Percentiles rank a stretch among this genome's conserved stretches.
Evolutionary conservation across 2,329 filamentous ascomycete species (phyloP).

Genomic region (Trichoderma atrobrunneum): DNA sequence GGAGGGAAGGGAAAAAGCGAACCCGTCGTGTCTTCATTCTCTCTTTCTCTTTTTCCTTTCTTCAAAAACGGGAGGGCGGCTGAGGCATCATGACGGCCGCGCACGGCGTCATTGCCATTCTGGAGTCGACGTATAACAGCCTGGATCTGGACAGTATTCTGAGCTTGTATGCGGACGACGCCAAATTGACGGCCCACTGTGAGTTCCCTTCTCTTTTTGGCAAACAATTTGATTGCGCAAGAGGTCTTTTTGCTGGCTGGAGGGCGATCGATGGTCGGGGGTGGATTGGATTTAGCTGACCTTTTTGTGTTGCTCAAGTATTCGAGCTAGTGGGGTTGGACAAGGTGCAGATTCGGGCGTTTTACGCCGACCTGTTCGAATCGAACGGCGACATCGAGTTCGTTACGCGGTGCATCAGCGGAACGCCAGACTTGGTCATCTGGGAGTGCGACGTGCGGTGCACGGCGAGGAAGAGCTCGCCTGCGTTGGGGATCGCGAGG

Average conservation of each 20-base stretch:
- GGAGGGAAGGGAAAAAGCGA: not conserved
- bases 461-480: not conserved
- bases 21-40: not conserved
- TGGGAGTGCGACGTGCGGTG: slow-evolving; percentile 13
- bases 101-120: slow-evolving; percentile 1
- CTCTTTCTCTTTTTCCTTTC: not conserved
- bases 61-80: not conserved
- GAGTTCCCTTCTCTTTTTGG: not conserved
- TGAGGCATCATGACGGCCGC: slow-evolving; percentile 8
- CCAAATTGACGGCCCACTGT: slow-evolving; percentile 8
- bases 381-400: not conserved
- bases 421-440: not conserved
- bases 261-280: not conserved
- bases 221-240: not conserved
- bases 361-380: slow-evolving; percentile 10
- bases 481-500: not conserved
- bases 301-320: not conserved
- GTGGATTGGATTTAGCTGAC: not conserved
- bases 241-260: not conserved
- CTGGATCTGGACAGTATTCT: slow-evolving; percentile 10
- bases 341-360: not conserved
- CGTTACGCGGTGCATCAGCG: not conserved
- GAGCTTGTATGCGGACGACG: slow-evolving; percentile 12
- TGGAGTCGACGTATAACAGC: slow-evolving; percentile 14
- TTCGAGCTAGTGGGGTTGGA: not conserved